Evolutionary conservation across 345 rosid genomes (phyloP).

Genomic region (Syzygium aqueum): DNA sequence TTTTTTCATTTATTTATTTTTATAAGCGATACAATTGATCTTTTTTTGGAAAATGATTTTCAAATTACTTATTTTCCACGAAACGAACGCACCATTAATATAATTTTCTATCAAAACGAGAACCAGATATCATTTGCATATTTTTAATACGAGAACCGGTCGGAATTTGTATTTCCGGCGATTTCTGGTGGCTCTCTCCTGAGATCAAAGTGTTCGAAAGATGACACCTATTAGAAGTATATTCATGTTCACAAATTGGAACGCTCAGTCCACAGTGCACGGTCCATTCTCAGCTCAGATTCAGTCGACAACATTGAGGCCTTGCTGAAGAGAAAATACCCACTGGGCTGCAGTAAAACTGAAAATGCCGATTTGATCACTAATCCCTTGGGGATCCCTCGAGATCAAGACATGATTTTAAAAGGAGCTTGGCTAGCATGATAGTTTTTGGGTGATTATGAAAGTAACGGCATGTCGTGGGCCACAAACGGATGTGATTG

Average conservation of each 20-base stretch:
- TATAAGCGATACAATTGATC: too few species aligned
- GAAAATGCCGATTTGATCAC: background rate
- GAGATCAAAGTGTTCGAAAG: background rate
- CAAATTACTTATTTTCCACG: too few species aligned
- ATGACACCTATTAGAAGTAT: background rate
- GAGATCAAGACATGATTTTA: background rate
- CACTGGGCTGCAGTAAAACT: background rate
- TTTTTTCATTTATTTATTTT: too few species aligned
- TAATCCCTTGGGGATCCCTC: background rate
- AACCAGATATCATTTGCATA: background rate
- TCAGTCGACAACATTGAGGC: background rate
- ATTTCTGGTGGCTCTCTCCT: background rate
- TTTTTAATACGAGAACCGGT: background rate
- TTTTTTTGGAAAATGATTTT: too few species aligned
- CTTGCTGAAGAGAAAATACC: background rate
- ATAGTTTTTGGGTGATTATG: too few species aligned
- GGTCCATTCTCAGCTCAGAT: background rate
- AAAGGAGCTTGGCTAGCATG: too few species aligned
- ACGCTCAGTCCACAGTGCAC: background rate
- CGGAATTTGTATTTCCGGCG: background rate
- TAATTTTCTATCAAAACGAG: background rate
- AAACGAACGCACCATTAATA: background rate
- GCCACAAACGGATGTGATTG: background rate
- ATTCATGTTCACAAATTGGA: background rate
- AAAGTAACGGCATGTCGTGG: too few species aligned